Base-by-base conservation (phyloP, 345 rosid genomes). In the Camelina neglecta region DNA sequence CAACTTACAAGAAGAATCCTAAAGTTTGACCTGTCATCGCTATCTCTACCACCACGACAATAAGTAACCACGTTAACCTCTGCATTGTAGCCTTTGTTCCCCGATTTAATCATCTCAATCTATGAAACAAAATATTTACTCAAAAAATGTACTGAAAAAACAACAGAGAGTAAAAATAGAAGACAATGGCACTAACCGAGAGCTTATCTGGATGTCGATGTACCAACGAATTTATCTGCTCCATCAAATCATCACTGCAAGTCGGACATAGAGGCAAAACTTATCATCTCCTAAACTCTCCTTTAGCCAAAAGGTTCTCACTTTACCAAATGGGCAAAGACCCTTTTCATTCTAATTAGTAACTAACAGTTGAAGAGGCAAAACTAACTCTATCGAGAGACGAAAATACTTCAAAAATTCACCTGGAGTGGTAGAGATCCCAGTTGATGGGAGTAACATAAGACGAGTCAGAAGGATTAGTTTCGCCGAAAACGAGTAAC, bases 1-100 rank as follows among this genome's bases (percentile, higher is more conserved):
- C 47, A 69, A 91, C 97, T 86, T 89, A 96, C 98, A 58, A 96
- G 96, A 78, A 96, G 97, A 73, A 96, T 86, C 76, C 99, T 85
- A 69, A 93, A 90, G 86, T 88, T 88, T 6, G 97, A 84, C 67
- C 82, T 73, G 29, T 85, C 90, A 72, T 84, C 86, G 59, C 35
- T 49, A 12, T 83, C 86, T 72, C 71, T 77, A 53, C 79, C 60
- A 68, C 81, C 78, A 6, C 75, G 82, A 81, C 75, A 75, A 76
- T 87, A 95, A 35, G 98, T 95, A 78, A 90, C 88, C 44, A 88
- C 88, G 0, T 81, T 81, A 31, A 92, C 64, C 84, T 88, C 87
- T 3, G 98, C 87, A 44, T 64, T 74, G 65, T 95, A 95, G 15
- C 96, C 97, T 75, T 73, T 86, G 83, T 87, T 95, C 58, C 81